phyloP scores from a whole-genome alignment of 495 filamentous ascomycete genomes.

The Daldinia decipiens region DNA sequence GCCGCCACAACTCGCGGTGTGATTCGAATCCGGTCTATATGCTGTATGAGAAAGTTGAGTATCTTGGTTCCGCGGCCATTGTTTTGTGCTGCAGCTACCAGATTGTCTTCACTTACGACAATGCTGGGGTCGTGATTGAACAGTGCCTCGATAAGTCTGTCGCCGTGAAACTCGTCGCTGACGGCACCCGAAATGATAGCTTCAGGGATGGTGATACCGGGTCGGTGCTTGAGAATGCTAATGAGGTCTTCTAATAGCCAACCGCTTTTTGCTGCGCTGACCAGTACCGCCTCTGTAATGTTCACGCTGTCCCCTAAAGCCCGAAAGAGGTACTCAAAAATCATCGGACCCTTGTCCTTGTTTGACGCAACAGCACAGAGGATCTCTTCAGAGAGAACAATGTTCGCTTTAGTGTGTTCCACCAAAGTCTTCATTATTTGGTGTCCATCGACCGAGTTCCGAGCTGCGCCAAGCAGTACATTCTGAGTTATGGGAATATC shows the following conservation, averaged over 20 bases:
- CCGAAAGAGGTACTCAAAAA: not conserved
- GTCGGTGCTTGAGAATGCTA: not conserved
- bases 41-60: not conserved
- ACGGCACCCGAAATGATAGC: not conserved
- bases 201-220: not conserved
- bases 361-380: not conserved
- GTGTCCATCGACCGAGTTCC: not conserved
- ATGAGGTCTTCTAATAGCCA: not conserved
- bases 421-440: not conserved
- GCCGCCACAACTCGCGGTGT: not conserved
- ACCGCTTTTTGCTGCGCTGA: not conserved
- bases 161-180: not conserved
- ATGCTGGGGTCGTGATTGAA: not conserved
- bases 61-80: not conserved
- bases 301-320: not conserved
- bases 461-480: not conserved
- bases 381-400: not conserved
- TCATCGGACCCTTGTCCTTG: not conserved
- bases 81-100: not conserved
- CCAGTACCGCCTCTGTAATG: not conserved
- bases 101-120: not conserved
- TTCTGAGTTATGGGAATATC: not conserved
- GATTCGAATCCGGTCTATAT: not conserved
- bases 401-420: not conserved
- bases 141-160: not conserved